These are phyloP conservation scores for Trifolium fragiferum DNA, from an alignment of 306 rosid species.

Conservation along the genomic window DNA sequence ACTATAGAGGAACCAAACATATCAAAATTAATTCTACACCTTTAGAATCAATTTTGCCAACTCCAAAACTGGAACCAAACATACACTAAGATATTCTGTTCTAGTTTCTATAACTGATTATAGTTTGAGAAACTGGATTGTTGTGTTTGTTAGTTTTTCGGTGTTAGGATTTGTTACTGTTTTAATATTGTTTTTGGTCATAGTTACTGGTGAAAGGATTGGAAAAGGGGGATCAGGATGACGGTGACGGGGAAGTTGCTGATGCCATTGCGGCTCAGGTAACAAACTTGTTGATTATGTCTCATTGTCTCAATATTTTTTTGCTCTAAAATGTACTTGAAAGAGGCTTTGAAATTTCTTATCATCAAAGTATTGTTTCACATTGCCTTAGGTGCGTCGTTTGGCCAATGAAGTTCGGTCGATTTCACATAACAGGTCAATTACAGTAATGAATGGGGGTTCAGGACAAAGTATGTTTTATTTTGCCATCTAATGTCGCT, in stretches of 20 bases:
- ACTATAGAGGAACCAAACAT: too few species aligned
- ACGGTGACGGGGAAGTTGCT: slow-evolving; percentile 60
- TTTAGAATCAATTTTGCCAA: too few species aligned
- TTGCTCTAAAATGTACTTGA: background rate
- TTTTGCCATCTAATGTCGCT: slow-evolving; percentile 14
- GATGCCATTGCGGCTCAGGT: slow-evolving; percentile 89
- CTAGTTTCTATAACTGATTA: background rate
- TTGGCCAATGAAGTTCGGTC: slow-evolving; percentile 72
- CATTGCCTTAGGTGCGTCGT: slow-evolving; percentile 67
- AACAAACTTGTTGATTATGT: slow-evolving; percentile 24
- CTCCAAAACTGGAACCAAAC: too few species aligned
- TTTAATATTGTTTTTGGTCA: slow-evolving; percentile 8
- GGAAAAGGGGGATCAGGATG: slow-evolving; percentile 76
- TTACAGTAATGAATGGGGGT: slow-evolving; percentile 72
- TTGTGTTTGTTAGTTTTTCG: background rate
- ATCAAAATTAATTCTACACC: too few species aligned
- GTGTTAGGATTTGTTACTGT: slow-evolving; percentile 9
- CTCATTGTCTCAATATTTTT: background rate
- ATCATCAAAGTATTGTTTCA: slow-evolving; percentile 21
- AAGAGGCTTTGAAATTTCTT: slow-evolving; percentile 9
- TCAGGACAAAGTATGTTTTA: slow-evolving; percentile 53
- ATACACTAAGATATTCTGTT: background rate
- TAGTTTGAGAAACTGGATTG: slow-evolving; percentile 15
- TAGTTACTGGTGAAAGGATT: slow-evolving; percentile 74
- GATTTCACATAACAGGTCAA: slow-evolving; percentile 45